phyloP scores from a whole-genome alignment of 1,284 basidiomycete genomes.

The Pholiota adiposa region DNA sequence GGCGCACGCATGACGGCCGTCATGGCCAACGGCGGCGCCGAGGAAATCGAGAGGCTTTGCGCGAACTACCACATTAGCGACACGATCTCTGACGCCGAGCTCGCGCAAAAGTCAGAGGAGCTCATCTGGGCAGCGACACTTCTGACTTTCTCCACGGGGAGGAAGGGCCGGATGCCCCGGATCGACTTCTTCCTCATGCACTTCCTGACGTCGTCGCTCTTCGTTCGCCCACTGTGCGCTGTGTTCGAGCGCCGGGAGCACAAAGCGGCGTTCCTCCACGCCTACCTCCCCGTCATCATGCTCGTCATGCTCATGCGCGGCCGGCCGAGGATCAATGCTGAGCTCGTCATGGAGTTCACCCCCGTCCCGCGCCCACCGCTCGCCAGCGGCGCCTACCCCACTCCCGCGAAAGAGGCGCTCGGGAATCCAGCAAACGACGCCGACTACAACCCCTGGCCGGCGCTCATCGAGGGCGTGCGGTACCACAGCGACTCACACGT shows the following conservation, averaged over 20 bases:
- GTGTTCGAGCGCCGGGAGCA: slow-evolving; percentile 39
- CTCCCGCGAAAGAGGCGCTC: slow-evolving; percentile 23
- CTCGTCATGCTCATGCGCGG: slow-evolving; percentile 55
- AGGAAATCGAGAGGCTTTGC: slow-evolving; percentile 52
- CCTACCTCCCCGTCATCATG: slow-evolving; percentile 50
- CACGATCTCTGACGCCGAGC: slow-evolving; percentile 38
- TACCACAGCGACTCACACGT: slow-evolving; percentile 67
- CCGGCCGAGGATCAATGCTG: slow-evolving; percentile 58
- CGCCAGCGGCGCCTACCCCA: slow-evolving; percentile 8
- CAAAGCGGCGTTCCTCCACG: slow-evolving; percentile 52
- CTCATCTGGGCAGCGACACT: slow-evolving; percentile 55
- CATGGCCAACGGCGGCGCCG: slow-evolving; percentile 42
- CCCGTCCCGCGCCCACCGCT: slow-evolving; percentile 17
- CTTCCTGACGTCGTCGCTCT: slow-evolving; percentile 62
- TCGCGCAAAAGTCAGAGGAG: slow-evolving; percentile 56
- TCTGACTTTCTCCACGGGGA: slow-evolving; percentile 56
- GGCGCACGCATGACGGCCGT: slow-evolving; percentile 40
- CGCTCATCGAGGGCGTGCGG: slow-evolving; percentile 53
- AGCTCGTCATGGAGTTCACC: slow-evolving; percentile 59
- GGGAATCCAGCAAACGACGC: slow-evolving; percentile 40
- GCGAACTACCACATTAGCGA: slow-evolving; percentile 52
- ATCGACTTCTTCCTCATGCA: slow-evolving; percentile 81
- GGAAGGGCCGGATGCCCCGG: slow-evolving; percentile 51
- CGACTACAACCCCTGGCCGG: slow-evolving; percentile 62
- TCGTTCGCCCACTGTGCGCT: slow-evolving; percentile 54